Base-by-base conservation (phyloP, 768 basidiomycete genomes). In the Leucosporidium scottii region DNA sequence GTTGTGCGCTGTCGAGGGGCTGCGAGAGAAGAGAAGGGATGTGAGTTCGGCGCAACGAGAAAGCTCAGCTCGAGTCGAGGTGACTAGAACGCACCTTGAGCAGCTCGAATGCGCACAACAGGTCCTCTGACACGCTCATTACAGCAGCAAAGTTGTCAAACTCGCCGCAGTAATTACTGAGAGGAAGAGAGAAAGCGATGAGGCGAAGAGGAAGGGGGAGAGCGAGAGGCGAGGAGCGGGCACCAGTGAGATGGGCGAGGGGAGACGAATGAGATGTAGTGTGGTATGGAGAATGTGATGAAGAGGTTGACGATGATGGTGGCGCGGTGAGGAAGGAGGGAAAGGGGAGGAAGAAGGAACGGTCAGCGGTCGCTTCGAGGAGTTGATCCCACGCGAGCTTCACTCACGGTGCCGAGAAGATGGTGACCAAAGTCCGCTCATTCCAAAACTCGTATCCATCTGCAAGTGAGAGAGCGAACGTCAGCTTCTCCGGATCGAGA, bases 381-480 rank as follows among this genome's bases (percentile, higher is more conserved):
- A 10, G 39, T 15, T 17, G 34, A 44, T 15, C 39, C 39, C 2
- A 28, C 21, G n/a, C 59, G 27, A 49, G 83, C 89, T 79, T 74
- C 94, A 93, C 91, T 79, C 91, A 44, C 27, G 96, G 96, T 58
- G 96, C 96, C 74, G 92, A 94, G 80, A 99, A 99, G 64, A 99
- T 93, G 1, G 96, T 99, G 62, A 99, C 96, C 73, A 99, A 80
- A 58, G 96, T 97, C 73, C 96, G 85, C 76, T 99, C 96, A 75
- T 98, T 97, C 91, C 96, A 99, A 77, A 99, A 99, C 81, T 99
- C 96, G 77, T 98, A 97, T 12, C 94, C 94, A 76, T 73, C 72
- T 70, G 49, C 6, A 77, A 25, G 48, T 2, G 13, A 50, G 34
- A 44, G 30, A 44, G 36, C 30, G 25, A 30, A 28, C 4, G 53